Base-by-base conservation (phyloP, 140 eudicot genomes). In the Senecio squalidus region DNA sequence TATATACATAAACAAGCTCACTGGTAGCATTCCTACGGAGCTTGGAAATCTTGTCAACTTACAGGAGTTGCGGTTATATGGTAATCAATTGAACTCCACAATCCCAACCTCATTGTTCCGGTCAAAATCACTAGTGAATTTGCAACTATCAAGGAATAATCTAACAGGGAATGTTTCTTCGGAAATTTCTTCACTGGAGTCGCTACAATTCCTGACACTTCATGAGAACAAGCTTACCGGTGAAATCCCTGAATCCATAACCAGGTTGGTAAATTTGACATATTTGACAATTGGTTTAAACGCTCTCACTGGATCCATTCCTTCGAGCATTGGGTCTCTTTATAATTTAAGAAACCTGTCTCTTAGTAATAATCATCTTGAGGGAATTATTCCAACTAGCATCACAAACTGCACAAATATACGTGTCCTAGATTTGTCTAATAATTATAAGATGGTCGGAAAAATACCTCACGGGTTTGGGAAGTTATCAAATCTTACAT, bases 321-420 rank as follows among this genome's bases (percentile, higher is more conserved):
- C 98, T 28, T 20, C 60, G 40, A 75, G 72, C 50, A 81, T 92
- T 6, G 98, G 98, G 52, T 68, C 69, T 3, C 79, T 92, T 16
- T 17, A 78, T 44, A 92, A 87, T 66, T 30, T 92, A 41, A 57
- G 56, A 70, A 86, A 79, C 69, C 65, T 92, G 9, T 68, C 82
- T 48, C 58, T 76, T 5, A 18, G 58, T 26, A 22, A 59, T 60
- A 87, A 92, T 46, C 26, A 41, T 70, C 78, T 92, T 0, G 83
- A 68, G 7, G 98, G 98, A 3, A 29, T 77, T 9, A 67, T 92
- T 39, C 96, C 96, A 0, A 25, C 70, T 0, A 77, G 88, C 21
- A 74, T 91, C 55, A 66, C 63, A 45, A 91, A 91, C 61, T 91
- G 96, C 65, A 83, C 92, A 0, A 18, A 40, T 33, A 73, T 91